Conservation (phyloP, 495 filamentous ascomycete species). For the Haplographium delicatum region DNA sequence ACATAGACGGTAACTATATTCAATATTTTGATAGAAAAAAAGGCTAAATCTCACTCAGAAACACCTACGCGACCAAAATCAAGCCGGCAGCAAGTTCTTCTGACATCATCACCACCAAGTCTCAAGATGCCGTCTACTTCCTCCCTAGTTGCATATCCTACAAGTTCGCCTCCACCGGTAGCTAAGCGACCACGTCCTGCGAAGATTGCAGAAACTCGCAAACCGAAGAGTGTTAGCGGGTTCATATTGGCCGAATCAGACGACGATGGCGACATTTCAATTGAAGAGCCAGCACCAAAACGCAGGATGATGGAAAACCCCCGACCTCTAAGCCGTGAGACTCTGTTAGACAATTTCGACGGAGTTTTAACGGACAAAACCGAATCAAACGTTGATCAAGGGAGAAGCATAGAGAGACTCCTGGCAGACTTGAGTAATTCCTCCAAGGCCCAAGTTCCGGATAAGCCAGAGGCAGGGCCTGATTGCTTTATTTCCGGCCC, state of each 20-base stretch:
- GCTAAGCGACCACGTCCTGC: slow-evolving; percentile 43
- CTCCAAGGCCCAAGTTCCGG: background rate
- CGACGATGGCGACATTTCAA: slow-evolving; percentile 29
- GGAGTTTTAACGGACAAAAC: background rate
- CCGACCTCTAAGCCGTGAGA: background rate
- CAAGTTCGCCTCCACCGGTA: slow-evolving; percentile 44
- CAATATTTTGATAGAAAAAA: background rate
- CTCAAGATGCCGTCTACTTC: slow-evolving; percentile 58
- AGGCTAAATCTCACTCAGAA: slow-evolving; percentile 19
- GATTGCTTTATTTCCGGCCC: no score
- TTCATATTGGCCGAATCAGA: slow-evolving; percentile 39
- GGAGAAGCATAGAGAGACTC: background rate
- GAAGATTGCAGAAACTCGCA: slow-evolving; percentile 30
- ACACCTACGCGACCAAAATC: slow-evolving; percentile 24
- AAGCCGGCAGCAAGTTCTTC: background rate
- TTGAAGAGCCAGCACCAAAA: slow-evolving; percentile 25
- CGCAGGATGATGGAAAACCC: slow-evolving; percentile 27
- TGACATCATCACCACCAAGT: slow-evolving; percentile 21
- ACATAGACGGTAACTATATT: slow-evolving; percentile 5
- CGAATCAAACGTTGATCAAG: background rate
- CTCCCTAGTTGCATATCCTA: slow-evolving; percentile 54
- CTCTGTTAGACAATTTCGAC: background rate
- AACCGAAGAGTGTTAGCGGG: slow-evolving; percentile 37
- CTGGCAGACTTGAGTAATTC: background rate
- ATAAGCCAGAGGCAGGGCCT: background rate